phyloP scores from a whole-genome alignment of 1,284 basidiomycete genomes.

The Trichosporon sp. region DNA sequence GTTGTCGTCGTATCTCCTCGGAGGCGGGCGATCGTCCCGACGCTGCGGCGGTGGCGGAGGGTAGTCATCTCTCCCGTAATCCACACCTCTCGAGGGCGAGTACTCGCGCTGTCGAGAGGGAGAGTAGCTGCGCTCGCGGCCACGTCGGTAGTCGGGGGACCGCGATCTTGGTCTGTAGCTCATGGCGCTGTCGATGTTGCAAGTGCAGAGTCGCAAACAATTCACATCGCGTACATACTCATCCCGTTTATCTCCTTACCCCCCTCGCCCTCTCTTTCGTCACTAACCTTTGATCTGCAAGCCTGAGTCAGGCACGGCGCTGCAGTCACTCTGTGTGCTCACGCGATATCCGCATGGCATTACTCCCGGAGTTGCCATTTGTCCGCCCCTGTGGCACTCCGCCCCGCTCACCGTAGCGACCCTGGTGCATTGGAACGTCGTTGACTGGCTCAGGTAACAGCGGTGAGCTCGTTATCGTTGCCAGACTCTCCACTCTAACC shows the following conservation, averaged over 20 bases:
- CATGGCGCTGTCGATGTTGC: conserved; percentile 24
- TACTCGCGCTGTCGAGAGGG: conserved; percentile 22
- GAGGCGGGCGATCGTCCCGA: conserved; percentile 15
- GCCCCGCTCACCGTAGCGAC: neutral
- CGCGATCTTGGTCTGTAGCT: conserved; percentile 28
- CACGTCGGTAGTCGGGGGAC: conserved; percentile 30
- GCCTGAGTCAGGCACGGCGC: conserved; percentile 3
- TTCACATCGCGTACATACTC: neutral
- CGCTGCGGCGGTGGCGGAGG: conserved; percentile 1
- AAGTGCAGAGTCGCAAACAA: conserved; percentile 7
- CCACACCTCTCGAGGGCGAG: conserved; percentile 21
- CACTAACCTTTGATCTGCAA: neutral
- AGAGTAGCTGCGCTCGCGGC: neutral
- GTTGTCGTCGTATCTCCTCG: conserved; percentile 33
- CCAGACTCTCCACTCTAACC: conserved; percentile 3
- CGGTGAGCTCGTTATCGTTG: conserved; percentile 21
- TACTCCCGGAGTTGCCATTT: conserved; percentile 17
- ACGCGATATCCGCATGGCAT: conserved; percentile 1
- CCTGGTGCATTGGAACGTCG: conserved; percentile 15
- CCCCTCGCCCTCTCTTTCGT: neutral
- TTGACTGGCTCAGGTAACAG: conserved; percentile 12
- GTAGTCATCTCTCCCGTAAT: conserved; percentile 14
- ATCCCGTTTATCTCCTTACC: neutral
- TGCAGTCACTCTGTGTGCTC: neutral
- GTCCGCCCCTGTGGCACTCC: conserved; percentile 16